Evolutionary conservation across 1,284 basidiomycete genomes (phyloP), one percentile per base, ranked within the genome.

Genomic region (Cryptococcus hybrid): DNA sequence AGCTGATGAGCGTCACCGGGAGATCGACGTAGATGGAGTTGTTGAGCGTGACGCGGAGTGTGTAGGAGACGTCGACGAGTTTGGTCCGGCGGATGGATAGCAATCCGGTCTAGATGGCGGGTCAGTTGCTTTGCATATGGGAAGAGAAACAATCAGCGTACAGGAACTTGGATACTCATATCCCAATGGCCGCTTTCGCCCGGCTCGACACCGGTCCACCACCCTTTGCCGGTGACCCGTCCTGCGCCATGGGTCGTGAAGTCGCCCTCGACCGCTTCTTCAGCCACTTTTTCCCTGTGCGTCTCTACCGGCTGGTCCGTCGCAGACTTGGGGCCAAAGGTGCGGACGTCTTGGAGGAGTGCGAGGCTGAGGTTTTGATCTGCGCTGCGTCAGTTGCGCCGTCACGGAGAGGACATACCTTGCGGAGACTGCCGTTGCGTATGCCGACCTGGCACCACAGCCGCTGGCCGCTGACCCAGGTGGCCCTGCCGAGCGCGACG

Each of bases 401-500:
- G 3, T 50, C 30, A 2, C 18, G 12, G 8, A 8, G n/a, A 15
- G 8, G 35, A 59, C 74, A 59, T 37, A 80, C 84, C 53, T 82
- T 82, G 71, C 86, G 90, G 70, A 82, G 85, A 39, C 87, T 88
- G 40, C 86, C 83, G 73, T 97, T 97, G 53, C 79, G 78, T 18
- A 94, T 84, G 5, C 77, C 79, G 18, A 95, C 75, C 60, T 87
- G 84, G 46, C 93, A 73, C 74, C 85, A 86, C 62, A 90, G 88
- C 40, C 83, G 82, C 73, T 94, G 91, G 4, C 94, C 93, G 11
- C 92, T 87, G 36, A 96, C 81, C 90, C 92, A 97, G 43, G 84
- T 82, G 18, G 85, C 76, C 24, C 93, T 85, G 68, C 89, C 88
- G 30, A 96, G 74, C 45, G 82, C 83, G 0, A 88, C 89, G 9